Evolutionary conservation across 164 flowering plant genomes (phyloP).

Genomic region (Sextonia rubra): DNA sequence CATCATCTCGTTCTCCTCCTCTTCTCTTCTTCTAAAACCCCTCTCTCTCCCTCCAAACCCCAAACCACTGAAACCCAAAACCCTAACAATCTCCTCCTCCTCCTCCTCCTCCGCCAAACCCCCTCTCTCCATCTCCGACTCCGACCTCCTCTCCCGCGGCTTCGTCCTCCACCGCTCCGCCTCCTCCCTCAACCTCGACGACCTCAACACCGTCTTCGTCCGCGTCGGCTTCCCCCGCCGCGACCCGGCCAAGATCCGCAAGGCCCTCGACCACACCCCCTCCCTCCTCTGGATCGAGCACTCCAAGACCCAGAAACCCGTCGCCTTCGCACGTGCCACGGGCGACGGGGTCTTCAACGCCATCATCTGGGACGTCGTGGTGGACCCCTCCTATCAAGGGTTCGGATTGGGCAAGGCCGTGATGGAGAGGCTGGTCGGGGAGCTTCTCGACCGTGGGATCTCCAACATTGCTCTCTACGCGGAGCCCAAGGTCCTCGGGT

Average conservation of each 20-base stretch:
- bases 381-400: slow-evolving; percentile 92
- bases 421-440: slow-evolving; percentile 74
- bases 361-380: slow-evolving; percentile 97
- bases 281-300: slow-evolving; percentile 75
- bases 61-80: not conserved
- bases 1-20: slow-evolving; percentile 1
- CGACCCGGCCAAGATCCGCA: slow-evolving; percentile 61
- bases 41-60: not conserved
- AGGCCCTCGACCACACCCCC: slow-evolving; percentile 74
- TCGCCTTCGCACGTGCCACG: slow-evolving; percentile 93
- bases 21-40: not conserved
- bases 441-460: slow-evolving; percentile 56
- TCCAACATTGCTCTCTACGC: slow-evolving; percentile 76
- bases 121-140: slow-evolving; percentile 61
- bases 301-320: slow-evolving; percentile 52
- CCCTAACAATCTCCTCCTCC: not conserved
- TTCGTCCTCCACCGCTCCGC: slow-evolving; percentile 57
- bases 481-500: slow-evolving; percentile 90
- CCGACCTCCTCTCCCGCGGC: slow-evolving; percentile 64
- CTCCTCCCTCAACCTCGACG: slow-evolving; percentile 64
- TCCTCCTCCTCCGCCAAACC: not conserved
- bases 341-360: slow-evolving; percentile 98
- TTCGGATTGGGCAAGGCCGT: slow-evolving; percentile 90
- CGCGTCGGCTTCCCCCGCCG: slow-evolving; percentile 89
- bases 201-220: slow-evolving; percentile 75